Evolutionary conservation across 2,329 filamentous ascomycete genomes (phyloP).

Genomic region (Dactylellina cionopaga): DNA sequence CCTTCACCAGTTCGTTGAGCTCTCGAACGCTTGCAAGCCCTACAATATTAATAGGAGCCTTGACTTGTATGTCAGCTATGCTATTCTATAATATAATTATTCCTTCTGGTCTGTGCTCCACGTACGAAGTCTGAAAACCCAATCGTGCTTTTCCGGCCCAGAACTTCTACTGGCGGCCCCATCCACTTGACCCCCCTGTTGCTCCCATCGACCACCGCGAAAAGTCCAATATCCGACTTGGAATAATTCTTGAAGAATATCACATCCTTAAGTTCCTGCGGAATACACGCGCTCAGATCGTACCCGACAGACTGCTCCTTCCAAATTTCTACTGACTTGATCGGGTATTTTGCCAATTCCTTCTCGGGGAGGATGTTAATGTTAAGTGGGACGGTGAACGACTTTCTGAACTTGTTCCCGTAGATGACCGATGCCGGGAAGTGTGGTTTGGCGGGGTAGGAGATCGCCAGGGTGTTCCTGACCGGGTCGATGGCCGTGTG

Average conservation of each 20-base stretch:
- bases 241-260: conserved; percentile 43
- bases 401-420: conserved; percentile 66
- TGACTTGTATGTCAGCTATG: too few species aligned
- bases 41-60: conserved; percentile 74
- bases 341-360: conserved; percentile 70
- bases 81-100: too few species aligned
- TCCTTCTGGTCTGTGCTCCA: conserved; percentile 5
- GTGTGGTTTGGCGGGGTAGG: conserved; percentile 51
- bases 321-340: conserved; percentile 73
- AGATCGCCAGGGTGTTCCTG: conserved; percentile 50
- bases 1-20: conserved; percentile 69
- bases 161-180: conserved; percentile 68
- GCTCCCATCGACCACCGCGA: conserved; percentile 71
- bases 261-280: conserved; percentile 54
- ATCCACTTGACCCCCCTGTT: conserved; percentile 70
- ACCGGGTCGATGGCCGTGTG: conserved; percentile 65
- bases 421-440: conserved; percentile 42
- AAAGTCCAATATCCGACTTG: conserved; percentile 68
- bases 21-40: conserved; percentile 73
- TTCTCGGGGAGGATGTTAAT: conserved; percentile 64
- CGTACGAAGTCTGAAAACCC: conserved; percentile 76
- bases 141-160: conserved; percentile 73
- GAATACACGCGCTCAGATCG: conserved; percentile 63
- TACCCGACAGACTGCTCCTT: conserved; percentile 65
- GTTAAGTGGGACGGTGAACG: conserved; percentile 74